phyloP scores from a whole-genome alignment of 2,329 filamentous ascomycete genomes.

The Talaromyces sp. region DNA sequence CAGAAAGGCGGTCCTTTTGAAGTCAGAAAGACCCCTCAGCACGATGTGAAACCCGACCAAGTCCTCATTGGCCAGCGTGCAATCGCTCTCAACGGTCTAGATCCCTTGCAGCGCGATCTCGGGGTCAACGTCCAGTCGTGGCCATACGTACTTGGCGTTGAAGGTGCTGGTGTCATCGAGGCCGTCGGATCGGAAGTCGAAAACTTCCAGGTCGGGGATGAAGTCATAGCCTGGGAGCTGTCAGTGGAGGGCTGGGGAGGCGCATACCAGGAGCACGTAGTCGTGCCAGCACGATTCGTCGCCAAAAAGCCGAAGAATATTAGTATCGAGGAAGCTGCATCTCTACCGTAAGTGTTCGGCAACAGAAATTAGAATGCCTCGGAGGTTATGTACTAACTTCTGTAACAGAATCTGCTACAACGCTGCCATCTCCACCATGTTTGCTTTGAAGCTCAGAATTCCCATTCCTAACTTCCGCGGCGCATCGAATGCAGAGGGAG shows the following conservation, averaged over 20 bases:
- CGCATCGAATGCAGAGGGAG: constrained; percentile 21
- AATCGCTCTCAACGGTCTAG: constrained; percentile 32
- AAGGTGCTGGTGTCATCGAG: constrained; percentile 33
- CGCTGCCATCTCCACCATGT: constrained; percentile 5
- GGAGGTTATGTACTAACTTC: not conserved
- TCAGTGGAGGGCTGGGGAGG: constrained; percentile 3
- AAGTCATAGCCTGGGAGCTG: constrained; percentile 8
- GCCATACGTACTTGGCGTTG: constrained; percentile 33
- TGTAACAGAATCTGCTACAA: constrained; percentile 8
- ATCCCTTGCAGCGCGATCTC: constrained; percentile 30
- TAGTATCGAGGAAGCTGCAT: constrained; percentile 29
- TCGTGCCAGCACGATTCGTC: constrained; percentile 19
- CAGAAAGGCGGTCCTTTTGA: constrained; percentile 12
- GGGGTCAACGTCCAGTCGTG: constrained; percentile 26
- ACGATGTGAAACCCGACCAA: constrained; percentile 19
- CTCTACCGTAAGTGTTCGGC: constrained; percentile 9
- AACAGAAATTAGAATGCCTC: not conserved
- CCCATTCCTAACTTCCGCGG: constrained; percentile 1
- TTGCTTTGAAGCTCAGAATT: not conserved
- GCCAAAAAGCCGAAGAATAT: constrained; percentile 24
- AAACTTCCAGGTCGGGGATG: constrained; percentile 6
- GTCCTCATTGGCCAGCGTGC: constrained; percentile 30
- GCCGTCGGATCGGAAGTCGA: constrained; percentile 28
- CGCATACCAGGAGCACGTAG: constrained; percentile 14
- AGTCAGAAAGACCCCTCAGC: constrained; percentile 2